Conservation (phyloP, 2,329 filamentous ascomycete genomes). For the Clonostachys byssicola region DNA sequence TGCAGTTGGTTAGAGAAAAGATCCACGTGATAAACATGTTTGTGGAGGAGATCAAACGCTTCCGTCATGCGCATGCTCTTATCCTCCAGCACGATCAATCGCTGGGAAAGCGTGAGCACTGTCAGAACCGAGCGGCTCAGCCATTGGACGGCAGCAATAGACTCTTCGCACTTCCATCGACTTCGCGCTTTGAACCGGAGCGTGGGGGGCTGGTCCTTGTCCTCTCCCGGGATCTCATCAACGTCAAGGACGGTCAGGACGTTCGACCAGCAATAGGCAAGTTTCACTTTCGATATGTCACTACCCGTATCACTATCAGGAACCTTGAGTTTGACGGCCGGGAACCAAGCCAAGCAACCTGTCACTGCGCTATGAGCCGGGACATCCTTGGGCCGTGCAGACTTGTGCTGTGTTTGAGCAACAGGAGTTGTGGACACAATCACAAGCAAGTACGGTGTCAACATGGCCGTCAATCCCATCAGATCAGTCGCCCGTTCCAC, state of each 20-base stretch:
- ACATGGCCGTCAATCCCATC: slow-evolving; percentile 87
- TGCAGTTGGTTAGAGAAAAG: slow-evolving; percentile 86
- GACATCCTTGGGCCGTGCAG: slow-evolving; percentile 85
- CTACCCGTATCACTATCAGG: slow-evolving; percentile 63
- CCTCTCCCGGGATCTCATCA: slow-evolving; percentile 63
- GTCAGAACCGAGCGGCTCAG: slow-evolving; percentile 88
- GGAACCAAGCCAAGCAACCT: slow-evolving; percentile 95
- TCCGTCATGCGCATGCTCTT: slow-evolving; percentile 86
- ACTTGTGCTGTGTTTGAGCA: slow-evolving; percentile 94
- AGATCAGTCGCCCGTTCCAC: slow-evolving; percentile 82
- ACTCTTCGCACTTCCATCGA: slow-evolving; percentile 89
- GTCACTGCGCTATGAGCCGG: slow-evolving; percentile 87
- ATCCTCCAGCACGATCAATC: slow-evolving; percentile 89
- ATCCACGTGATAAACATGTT: slow-evolving; percentile 88
- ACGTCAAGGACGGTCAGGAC: slow-evolving; percentile 92
- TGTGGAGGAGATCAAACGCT: slow-evolving; percentile 85
- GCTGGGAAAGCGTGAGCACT: slow-evolving; percentile 89
- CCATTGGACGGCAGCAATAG: slow-evolving; percentile 96
- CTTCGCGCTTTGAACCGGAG: slow-evolving; percentile 79
- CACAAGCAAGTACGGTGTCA: slow-evolving; percentile 92
- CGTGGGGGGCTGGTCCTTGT: slow-evolving; percentile 72
- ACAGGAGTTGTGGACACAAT: slow-evolving; percentile 96
- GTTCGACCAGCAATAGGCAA: slow-evolving; percentile 98
- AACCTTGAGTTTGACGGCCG: slow-evolving; percentile 85
- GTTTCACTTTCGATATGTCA: slow-evolving; percentile 73